Percentiles rank a stretch among this genome's conserved stretches.
These are phyloP conservation scores for Diaporthe destruens DNA, from an alignment of 2,329 filamentous ascomycete genomes.

Conservation along the genomic window DNA sequence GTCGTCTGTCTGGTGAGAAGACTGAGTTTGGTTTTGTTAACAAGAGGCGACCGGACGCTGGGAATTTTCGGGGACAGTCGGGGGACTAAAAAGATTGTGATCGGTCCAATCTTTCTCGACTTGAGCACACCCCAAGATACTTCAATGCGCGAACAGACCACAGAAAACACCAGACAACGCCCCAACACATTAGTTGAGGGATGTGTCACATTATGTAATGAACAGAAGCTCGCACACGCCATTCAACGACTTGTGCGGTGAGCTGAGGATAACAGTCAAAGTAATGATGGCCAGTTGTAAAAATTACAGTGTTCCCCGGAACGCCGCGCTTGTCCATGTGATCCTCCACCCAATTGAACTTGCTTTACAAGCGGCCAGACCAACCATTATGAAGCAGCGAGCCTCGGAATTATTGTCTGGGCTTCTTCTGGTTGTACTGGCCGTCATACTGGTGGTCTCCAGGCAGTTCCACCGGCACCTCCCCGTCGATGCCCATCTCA, in stretches of 20 bases:
- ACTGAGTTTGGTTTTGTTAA: no score
- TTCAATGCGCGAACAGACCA: not conserved
- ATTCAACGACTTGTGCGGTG: no score
- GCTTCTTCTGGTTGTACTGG: not conserved
- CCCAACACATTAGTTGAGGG: not conserved
- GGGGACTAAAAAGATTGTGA: not conserved
- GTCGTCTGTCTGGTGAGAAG: no score
- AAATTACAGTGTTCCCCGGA: not conserved
- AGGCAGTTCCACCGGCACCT: slow-evolving; percentile 28
- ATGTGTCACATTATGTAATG: not conserved
- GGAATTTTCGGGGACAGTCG: no score
- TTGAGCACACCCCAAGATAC: not conserved
- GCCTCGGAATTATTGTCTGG: not conserved
- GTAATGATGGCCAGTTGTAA: not conserved
- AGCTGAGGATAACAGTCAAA: not conserved
- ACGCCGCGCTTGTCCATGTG: slow-evolving; percentile 7
- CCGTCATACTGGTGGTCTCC: slow-evolving; percentile 25
- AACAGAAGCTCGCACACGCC: not conserved
- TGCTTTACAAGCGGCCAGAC: not conserved
- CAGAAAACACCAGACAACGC: not conserved
- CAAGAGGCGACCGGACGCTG: no score
- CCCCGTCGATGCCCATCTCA: slow-evolving; percentile 20
- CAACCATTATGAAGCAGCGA: not conserved
- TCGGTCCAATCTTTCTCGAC: not conserved
- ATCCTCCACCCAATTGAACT: not conserved